These are phyloP conservation scores for Juncus effusus DNA, from an alignment of 176 grass and related monocot species.

Conservation along the genomic window DNA sequence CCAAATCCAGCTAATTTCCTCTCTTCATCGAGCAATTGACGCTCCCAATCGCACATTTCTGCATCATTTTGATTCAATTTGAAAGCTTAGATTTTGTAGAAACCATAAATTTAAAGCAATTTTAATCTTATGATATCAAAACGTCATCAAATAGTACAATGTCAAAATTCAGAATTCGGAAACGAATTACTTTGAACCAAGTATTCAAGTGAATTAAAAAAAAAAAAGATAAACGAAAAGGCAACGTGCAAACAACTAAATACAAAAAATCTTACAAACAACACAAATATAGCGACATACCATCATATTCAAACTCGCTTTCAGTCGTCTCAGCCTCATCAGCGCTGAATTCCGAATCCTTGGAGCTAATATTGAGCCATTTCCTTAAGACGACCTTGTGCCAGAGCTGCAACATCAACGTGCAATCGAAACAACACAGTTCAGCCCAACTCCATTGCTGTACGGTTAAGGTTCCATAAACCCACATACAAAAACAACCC, in stretches of 20 bases:
- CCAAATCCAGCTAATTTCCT: conserved; percentile 43
- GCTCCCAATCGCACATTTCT: conserved; percentile 87
- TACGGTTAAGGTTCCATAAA: conserved; percentile 31
- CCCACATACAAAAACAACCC: conserved; percentile 1
- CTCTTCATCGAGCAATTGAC: conserved; percentile 48
- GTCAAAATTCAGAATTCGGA: conserved; percentile 4
- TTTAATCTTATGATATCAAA: no score
- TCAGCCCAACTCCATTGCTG: conserved; percentile 38
- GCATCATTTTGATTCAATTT: conserved; percentile 21
- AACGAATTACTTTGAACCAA: neutral
- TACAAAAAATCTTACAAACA: neutral
- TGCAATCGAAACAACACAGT: conserved; percentile 43
- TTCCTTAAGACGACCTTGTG: conserved; percentile 73
- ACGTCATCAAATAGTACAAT: conserved; percentile 2
- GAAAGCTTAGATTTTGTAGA: conserved; percentile 21
- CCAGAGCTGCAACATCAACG: conserved; percentile 67
- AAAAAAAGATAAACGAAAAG: neutral
- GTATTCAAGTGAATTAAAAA: neutral
- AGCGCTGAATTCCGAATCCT: conserved; percentile 83
- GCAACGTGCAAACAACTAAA: neutral
- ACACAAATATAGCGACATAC: conserved; percentile 15
- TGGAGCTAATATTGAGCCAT: conserved; percentile 92
- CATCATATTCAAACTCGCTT: conserved; percentile 73
- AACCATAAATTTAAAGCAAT: neutral
- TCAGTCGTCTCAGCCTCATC: conserved; percentile 80